phyloP scores from a whole-genome alignment of 768 basidiomycete species.

The Lentinus tigrinus region DNA sequence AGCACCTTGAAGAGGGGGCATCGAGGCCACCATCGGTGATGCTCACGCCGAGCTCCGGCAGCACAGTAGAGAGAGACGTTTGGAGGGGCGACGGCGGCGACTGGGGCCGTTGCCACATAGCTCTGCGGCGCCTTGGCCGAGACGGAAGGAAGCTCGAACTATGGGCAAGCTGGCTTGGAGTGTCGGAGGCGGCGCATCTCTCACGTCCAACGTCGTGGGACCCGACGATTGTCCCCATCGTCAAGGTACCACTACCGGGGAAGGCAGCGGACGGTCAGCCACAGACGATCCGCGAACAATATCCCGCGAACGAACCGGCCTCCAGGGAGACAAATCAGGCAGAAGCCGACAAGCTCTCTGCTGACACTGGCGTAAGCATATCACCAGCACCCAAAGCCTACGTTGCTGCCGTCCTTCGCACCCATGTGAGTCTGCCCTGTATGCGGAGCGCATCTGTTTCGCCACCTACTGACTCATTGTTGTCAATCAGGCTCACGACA shows the following conservation, averaged over 20 bases:
- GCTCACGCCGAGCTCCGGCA: conserved; percentile 23
- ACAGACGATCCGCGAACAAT: background rate
- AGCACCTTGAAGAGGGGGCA: conserved; percentile 10
- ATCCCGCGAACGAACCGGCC: conserved; percentile 26
- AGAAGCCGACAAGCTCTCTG: conserved; percentile 10
- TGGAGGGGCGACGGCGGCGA: conserved; percentile 62
- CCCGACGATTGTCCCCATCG: conserved; percentile 19
- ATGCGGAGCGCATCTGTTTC: background rate
- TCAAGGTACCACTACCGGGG: conserved; percentile 33
- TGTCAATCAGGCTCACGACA: conserved; percentile 45
- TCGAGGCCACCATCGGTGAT: conserved; percentile 27
- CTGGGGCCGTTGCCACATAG: conserved; percentile 55
- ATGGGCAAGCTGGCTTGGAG: conserved; percentile 70
- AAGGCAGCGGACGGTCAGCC: conserved; percentile 31
- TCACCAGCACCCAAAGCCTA: conserved; percentile 35
- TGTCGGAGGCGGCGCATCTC: conserved; percentile 11
- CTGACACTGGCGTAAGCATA: conserved; percentile 7
- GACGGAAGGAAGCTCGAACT: conserved; percentile 78
- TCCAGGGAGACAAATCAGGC: conserved; percentile 20
- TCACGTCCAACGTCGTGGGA: conserved; percentile 11
- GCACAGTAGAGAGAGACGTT: conserved; percentile 22
- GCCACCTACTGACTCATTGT: background rate
- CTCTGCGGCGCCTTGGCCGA: conserved; percentile 52
- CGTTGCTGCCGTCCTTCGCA: conserved; percentile 51
- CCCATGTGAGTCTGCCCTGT: conserved; percentile 50